phyloP scores from a whole-genome alignment of 352 stramenopile genomes.

The Pythium phragmiticola region DNA sequence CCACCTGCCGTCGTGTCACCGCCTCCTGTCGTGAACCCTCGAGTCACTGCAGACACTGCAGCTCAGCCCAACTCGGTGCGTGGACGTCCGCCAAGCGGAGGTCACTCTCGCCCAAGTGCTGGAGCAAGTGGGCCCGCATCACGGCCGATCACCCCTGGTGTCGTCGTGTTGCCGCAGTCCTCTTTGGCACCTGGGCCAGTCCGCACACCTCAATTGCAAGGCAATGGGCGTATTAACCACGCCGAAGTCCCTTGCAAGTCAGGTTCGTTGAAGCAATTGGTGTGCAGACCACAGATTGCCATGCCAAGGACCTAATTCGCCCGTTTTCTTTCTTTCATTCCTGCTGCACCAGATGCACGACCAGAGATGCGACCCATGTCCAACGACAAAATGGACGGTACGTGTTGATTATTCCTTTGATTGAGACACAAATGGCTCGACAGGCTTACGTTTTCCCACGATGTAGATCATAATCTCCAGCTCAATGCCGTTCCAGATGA shows the following conservation, averaged over 20 bases:
- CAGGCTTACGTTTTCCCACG: not conserved
- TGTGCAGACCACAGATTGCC: not conserved
- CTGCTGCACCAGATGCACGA: not conserved
- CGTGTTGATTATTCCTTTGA: not conserved
- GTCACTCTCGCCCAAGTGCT: not conserved
- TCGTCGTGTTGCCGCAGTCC: constrained; percentile 9
- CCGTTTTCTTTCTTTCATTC: not conserved
- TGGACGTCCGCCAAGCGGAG: constrained; percentile 16
- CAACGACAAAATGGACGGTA: not conserved
- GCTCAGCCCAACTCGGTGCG: constrained; percentile 1
- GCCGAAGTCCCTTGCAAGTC: constrained; percentile 23
- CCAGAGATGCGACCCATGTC: not conserved
- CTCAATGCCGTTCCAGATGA: not conserved
- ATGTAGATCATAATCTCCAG: constrained; percentile 4
- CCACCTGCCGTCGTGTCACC: constrained; percentile 21
- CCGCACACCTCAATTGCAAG: constrained; percentile 4
- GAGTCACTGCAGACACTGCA: constrained; percentile 13
- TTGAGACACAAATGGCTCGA: not conserved
- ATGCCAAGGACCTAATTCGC: not conserved
- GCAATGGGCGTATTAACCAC: constrained; percentile 9
- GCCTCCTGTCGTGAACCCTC: constrained; percentile 15
- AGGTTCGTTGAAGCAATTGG: constrained; percentile 2
- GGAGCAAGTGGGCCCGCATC: not conserved
- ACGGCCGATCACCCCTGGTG: constrained; percentile 21
- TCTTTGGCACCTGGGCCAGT: not conserved